Conservation (phyloP, 73 alveolate species). For the Paramecium biaurelia region DNA sequence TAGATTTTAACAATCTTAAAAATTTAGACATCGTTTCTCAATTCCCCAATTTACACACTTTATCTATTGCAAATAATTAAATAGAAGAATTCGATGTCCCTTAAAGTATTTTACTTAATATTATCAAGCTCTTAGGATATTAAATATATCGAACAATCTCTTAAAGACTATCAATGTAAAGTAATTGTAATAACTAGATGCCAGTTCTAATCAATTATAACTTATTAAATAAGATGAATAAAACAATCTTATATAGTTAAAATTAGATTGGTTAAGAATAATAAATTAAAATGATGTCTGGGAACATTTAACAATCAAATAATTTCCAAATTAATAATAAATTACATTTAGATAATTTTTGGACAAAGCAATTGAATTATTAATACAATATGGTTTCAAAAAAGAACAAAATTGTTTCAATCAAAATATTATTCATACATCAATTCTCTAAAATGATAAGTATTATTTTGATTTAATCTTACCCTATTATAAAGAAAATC, state of each 20-base stretch:
- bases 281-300: not conserved
- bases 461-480: not conserved
- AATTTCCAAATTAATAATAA: not conserved
- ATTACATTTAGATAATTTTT: not conserved
- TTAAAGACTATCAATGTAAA: not conserved
- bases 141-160: not conserved
- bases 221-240: not conserved
- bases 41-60: not conserved
- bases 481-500: not conserved
- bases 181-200: not conserved
- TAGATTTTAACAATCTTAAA: not conserved
- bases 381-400: not conserved
- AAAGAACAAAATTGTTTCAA: not conserved
- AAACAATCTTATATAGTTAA: not conserved
- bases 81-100: not conserved
- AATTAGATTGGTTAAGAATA: constrained; percentile 27
- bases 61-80: not conserved
- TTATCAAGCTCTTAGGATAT: constrained; percentile 22
- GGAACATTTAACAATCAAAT: constrained; percentile 1
- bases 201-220: not conserved
- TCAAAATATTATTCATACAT: not conserved
- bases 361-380: not conserved
- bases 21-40: not conserved
- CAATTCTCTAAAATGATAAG: not conserved
- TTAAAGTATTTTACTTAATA: not conserved